Evolutionary conservation across 2,329 filamentous ascomycete genomes (phyloP).

Genomic region (Aspergillus sclerotialis): DNA sequence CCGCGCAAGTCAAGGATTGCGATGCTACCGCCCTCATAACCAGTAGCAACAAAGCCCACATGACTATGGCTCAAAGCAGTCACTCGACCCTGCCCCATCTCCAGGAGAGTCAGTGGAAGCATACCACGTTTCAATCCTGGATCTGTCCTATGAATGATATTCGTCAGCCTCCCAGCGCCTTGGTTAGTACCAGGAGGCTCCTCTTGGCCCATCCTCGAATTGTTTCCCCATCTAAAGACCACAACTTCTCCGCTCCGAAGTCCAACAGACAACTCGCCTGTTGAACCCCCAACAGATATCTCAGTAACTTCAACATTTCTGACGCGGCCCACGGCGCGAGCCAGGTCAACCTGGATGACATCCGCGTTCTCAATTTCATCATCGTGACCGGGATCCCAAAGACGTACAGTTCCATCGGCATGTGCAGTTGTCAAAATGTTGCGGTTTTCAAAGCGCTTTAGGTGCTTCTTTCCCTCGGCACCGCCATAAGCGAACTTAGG

Average conservation of each 20-base stretch:
- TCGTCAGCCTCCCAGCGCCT: conserved; percentile 63
- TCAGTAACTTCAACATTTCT: conserved; percentile 68
- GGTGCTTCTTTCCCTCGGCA: conserved; percentile 59
- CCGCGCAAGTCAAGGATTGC: conserved; percentile 82
- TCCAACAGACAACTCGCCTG: conserved; percentile 79
- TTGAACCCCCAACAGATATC: conserved; percentile 73
- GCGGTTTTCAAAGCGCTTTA: conserved; percentile 72
- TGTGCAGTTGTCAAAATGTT: conserved; percentile 83
- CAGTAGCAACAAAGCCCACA: conserved; percentile 82
- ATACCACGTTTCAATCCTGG: conserved; percentile 69
- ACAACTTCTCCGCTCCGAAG: conserved; percentile 76
- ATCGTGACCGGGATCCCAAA: conserved; percentile 88
- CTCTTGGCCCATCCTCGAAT: conserved; percentile 63
- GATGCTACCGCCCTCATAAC: conserved; percentile 74
- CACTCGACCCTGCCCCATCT: conserved; percentile 75
- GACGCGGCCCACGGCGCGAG: conserved; percentile 71
- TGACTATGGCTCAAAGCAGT: conserved; percentile 79
- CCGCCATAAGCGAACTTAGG: conserved; percentile 75
- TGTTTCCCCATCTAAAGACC: conserved; percentile 81
- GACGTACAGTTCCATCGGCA: conserved; percentile 79
- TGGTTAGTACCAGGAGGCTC: conserved; percentile 46
- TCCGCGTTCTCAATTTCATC: conserved; percentile 87
- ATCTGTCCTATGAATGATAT: conserved; percentile 68
- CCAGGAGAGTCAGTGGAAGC: conserved; percentile 70
- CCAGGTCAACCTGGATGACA: conserved; percentile 78